Evolutionary conservation across 2,329 filamentous ascomycete species (phyloP).

Genomic region (Keithomyces neogunnii): DNA sequence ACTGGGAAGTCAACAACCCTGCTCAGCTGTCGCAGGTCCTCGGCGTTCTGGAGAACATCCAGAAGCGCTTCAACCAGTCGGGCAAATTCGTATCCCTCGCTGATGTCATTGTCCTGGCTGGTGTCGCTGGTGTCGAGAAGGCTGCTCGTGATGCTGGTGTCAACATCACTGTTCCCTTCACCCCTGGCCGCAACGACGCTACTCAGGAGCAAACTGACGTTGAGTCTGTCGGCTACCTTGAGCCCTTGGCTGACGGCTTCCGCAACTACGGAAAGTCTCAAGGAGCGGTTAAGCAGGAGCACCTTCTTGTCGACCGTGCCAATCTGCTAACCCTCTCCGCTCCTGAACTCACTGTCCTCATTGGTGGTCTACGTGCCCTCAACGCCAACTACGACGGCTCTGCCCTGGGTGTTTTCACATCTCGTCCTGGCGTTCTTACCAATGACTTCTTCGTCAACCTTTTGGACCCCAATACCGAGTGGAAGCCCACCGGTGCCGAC

Average conservation of each 20-base stretch:
- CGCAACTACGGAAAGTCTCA: conserved; percentile 65
- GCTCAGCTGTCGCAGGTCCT: conserved; percentile 55
- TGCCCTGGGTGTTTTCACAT: conserved; percentile 58
- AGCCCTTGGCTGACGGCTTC: conserved; percentile 68
- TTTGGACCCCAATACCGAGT: conserved; percentile 56
- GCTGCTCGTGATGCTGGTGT: conserved; percentile 42
- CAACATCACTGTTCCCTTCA: conserved; percentile 58
- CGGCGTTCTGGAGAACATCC: conserved; percentile 51
- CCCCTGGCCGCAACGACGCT: conserved; percentile 63
- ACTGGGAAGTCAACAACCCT: conserved; percentile 71
- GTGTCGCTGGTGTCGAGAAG: conserved; percentile 63
- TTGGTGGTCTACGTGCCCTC: conserved; percentile 64
- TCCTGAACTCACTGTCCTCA: conserved; percentile 61
- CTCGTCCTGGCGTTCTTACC: conserved; percentile 57
- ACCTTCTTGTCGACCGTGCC: conserved; percentile 63
- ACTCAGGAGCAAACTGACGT: conserved; percentile 64
- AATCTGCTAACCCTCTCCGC: conserved; percentile 61
- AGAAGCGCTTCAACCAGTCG: conserved; percentile 57
- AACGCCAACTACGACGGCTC: conserved; percentile 66
- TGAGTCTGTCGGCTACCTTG: conserved; percentile 54
- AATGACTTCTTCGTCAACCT: conserved; percentile 81
- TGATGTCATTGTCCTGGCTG: conserved; percentile 70
- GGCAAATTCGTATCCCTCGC: conserved; percentile 71
- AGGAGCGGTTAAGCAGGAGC: conserved; percentile 53
- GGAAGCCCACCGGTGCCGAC: conserved; percentile 46